A percentile compares a stretch with the other conserved stretches of the same genome.
Conservation (phyloP, 2,329 filamentous ascomycete genomes). For the Venturiaceae sp. region DNA sequence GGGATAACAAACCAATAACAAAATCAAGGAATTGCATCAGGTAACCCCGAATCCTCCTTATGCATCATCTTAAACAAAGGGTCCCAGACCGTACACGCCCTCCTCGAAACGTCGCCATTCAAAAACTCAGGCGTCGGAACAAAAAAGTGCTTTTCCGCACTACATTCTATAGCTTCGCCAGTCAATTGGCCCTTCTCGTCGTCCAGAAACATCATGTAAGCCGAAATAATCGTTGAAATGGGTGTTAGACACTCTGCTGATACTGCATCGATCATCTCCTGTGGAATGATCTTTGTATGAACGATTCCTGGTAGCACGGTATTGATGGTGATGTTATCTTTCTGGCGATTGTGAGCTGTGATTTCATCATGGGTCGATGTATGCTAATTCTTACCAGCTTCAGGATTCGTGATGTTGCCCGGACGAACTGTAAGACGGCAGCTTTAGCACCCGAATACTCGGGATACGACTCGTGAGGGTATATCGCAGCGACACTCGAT, state of each 20-base stretch:
- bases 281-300: constrained; percentile 34
- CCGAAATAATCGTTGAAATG: constrained; percentile 33
- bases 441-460: constrained; percentile 45
- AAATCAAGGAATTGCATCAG: constrained; percentile 3
- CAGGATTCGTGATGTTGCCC: neutral
- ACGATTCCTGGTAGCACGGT: constrained; percentile 39
- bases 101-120: constrained; percentile 32
- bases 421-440: constrained; percentile 15
- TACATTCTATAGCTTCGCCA: constrained; percentile 37
- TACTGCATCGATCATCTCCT: constrained; percentile 33
- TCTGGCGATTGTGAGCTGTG: no score
- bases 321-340: constrained; percentile 41
- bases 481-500: constrained; percentile 32
- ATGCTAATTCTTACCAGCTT: neutral
- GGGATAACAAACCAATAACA: no score
- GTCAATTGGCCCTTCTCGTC: constrained; percentile 30
- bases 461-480: constrained; percentile 34
- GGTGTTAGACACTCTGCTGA: constrained; percentile 28
- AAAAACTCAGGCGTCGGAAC: constrained; percentile 25
- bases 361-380: neutral
- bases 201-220: constrained; percentile 36
- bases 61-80: constrained; percentile 1
- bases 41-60: neutral
- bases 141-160: constrained; percentile 30
- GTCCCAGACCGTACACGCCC: constrained; percentile 39